A percentile compares a stretch with the other conserved stretches of the same genome.
Evolutionary conservation across 495 filamentous ascomycete genomes (phyloP).

Genomic region (Apodospora peruviana): DNA sequence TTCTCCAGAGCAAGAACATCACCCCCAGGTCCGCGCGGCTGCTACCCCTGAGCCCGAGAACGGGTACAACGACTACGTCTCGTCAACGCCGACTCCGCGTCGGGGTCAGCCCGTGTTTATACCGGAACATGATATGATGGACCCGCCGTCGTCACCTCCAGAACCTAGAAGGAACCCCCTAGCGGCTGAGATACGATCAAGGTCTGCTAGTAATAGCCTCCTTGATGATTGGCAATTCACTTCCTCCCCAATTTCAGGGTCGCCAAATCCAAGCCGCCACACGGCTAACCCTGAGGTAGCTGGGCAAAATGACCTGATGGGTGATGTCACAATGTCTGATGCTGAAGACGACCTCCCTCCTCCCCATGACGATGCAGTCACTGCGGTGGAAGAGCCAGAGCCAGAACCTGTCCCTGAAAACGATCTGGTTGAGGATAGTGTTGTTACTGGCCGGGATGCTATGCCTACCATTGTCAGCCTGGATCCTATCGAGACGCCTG

Average conservation of each 20-base stretch:
- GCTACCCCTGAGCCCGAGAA: conserved; percentile 33
- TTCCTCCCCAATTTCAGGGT: conserved; percentile 42
- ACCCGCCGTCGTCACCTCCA: conserved; percentile 51
- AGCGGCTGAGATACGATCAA: conserved; percentile 40
- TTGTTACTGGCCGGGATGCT: conserved; percentile 1
- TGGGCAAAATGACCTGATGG: conserved; percentile 9
- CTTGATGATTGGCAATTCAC: conserved; percentile 42
- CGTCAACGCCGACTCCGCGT: conserved; percentile 76
- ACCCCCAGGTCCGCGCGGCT: conserved; percentile 13
- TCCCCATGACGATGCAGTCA: conserved; percentile 4
- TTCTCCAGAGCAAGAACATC: background rate
- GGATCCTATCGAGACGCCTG: conserved; percentile 1
- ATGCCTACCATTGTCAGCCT: background rate
- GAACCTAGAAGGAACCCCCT: conserved; percentile 46
- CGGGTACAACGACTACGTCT: conserved; percentile 57
- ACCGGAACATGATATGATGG: conserved; percentile 36
- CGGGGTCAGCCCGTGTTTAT: conserved; percentile 38
- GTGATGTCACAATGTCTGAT: conserved; percentile 11
- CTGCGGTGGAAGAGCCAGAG: conserved; percentile 4
- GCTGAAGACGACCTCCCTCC: conserved; percentile 1
- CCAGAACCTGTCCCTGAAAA: conserved; percentile 4
- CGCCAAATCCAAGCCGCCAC: conserved; percentile 24
- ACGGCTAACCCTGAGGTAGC: conserved; percentile 9
- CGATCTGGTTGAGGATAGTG: conserved; percentile 22
- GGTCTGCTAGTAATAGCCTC: conserved; percentile 30